Conservation (phyloP, 352 stramenopile genomes). For the Blastocystis sp. region DNA sequence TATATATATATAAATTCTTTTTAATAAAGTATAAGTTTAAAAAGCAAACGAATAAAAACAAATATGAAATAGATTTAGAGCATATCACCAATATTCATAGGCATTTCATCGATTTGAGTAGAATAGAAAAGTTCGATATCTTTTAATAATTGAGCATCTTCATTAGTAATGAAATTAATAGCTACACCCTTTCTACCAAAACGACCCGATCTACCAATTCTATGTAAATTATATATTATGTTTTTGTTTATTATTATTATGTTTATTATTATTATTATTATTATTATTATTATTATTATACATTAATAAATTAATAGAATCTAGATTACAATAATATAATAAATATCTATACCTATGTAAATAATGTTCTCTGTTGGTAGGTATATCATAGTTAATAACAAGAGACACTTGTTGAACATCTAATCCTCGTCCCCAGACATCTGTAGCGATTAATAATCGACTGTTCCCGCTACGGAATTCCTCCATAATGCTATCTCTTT, state of each 20-base stretch:
- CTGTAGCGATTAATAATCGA: slow-evolving; percentile 85
- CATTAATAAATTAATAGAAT: background rate
- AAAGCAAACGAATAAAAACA: too few relatives aligned
- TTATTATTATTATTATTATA: too few relatives aligned
- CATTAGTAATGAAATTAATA: slow-evolving; percentile 82
- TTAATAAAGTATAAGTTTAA: slow-evolving; percentile 4
- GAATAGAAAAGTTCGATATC: slow-evolving; percentile 79
- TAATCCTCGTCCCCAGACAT: slow-evolving; percentile 81
- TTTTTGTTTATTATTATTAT: too few relatives aligned
- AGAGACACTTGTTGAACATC: slow-evolving; percentile 87
- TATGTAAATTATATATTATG: slow-evolving; percentile 44
- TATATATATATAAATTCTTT: background rate
- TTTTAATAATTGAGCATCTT: slow-evolving; percentile 70
- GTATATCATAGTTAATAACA: slow-evolving; percentile 89
- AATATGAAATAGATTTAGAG: slow-evolving; percentile 49
- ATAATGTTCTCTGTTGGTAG: slow-evolving; percentile 82
- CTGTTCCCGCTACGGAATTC: slow-evolving; percentile 77
- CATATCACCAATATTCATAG: slow-evolving; percentile 70
- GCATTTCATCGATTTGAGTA: slow-evolving; percentile 79
- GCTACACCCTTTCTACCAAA: slow-evolving; percentile 85
- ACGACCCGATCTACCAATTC: slow-evolving; percentile 77
- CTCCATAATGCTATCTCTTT: slow-evolving; percentile 79
- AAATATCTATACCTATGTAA: slow-evolving; percentile 53
- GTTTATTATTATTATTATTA: too few relatives aligned
- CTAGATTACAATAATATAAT: slow-evolving; percentile 40